phyloP scores from a whole-genome alignment of 192 early-diverging fungal genomes.

The Rhizophagus clarus region DNA sequence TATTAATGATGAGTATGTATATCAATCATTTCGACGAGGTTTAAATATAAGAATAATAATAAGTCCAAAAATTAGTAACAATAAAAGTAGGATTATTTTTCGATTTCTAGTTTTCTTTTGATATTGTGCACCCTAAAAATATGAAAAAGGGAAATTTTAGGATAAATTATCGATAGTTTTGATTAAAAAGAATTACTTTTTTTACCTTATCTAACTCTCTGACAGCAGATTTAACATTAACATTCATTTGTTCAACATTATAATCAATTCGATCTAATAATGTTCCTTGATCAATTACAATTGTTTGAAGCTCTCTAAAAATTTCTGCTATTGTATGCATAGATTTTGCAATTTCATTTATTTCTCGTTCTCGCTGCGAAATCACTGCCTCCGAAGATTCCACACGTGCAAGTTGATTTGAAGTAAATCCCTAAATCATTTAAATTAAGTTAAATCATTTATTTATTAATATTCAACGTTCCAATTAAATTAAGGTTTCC shows the following conservation, averaged over 20 bases:
- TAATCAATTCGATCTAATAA: conserved; percentile 96
- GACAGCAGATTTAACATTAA: conserved; percentile 82
- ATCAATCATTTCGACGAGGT: conserved; percentile 34
- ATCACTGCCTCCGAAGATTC: conserved; percentile 79
- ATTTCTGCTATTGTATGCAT: conserved; percentile 88
- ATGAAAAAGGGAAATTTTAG: not conserved
- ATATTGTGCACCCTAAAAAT: conserved; percentile 68
- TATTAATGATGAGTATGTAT: too few relatives aligned
- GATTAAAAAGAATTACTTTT: not conserved
- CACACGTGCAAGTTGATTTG: conserved; percentile 77
- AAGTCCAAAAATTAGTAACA: conserved; percentile 73
- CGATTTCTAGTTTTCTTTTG: conserved; percentile 82
- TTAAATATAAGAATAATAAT: conserved; percentile 81
- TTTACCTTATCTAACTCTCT: conserved; percentile 77
- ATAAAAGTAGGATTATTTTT: conserved; percentile 82
- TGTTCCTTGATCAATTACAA: conserved; percentile 98
- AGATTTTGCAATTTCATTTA: conserved; percentile 90
- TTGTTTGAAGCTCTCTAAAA: conserved; percentile 90
- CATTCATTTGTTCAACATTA: conserved; percentile 86
- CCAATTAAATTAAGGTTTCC: conserved; percentile 17
- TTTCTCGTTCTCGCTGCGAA: conserved; percentile 85
- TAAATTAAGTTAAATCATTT: not conserved
- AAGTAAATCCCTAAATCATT: conserved; percentile 80
- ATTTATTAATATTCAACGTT: not conserved
- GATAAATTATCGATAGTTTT: not conserved